phyloP scores from a whole-genome alignment of 208 protist genomes.

The Crithidia acanthocephali region DNA sequence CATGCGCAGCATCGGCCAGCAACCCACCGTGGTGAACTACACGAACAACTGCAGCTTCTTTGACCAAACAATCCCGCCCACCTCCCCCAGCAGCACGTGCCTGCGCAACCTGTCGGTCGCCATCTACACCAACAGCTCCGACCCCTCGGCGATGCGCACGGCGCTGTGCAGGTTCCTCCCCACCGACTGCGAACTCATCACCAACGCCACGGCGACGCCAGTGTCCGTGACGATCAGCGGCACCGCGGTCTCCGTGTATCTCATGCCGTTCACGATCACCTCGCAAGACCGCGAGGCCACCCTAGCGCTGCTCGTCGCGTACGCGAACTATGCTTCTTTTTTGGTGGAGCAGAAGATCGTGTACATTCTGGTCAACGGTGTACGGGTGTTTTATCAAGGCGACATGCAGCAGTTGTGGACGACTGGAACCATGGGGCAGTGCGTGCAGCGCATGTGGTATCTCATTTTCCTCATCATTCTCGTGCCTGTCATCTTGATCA shows the following conservation, averaged over 20 bases:
- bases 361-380: constrained; percentile 44
- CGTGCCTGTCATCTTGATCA: constrained; percentile 62
- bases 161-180: constrained; percentile 43
- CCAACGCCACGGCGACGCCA: constrained; percentile 7
- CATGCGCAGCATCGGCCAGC: constrained; percentile 38
- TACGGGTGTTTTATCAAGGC: constrained; percentile 49
- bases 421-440: constrained; percentile 43
- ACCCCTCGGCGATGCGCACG: constrained; percentile 13
- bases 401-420: constrained; percentile 20
- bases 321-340: constrained; percentile 48
- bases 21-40: constrained; percentile 46
- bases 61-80: constrained; percentile 12
- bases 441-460: constrained; percentile 77
- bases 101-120: constrained; percentile 30
- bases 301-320: constrained; percentile 50
- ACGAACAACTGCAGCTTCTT: constrained; percentile 43
- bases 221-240: constrained; percentile 18
- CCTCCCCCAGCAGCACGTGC: constrained; percentile 9
- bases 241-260: not conserved
- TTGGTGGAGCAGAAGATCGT: constrained; percentile 47
- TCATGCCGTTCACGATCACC: constrained; percentile 32
- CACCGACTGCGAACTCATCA: constrained; percentile 42
- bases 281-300: constrained; percentile 36
- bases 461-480: constrained; percentile 84
- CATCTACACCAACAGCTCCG: constrained; percentile 27